Evolutionary conservation across 73 alveolate species (phyloP).

Genomic region (Paramecium primaurelia): DNA sequence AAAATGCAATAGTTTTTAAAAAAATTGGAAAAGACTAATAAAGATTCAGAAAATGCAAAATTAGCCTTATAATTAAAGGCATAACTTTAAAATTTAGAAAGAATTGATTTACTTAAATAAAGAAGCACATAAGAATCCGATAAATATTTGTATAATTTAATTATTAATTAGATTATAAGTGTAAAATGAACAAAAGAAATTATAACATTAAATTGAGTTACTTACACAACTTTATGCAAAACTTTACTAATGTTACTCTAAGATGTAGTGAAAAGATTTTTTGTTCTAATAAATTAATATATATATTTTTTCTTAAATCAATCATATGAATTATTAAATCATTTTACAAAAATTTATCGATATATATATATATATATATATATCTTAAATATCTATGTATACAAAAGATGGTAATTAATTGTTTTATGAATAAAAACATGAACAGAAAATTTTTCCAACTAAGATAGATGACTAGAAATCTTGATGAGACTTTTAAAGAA

Average conservation of each 20-base stretch:
- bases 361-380: neutral
- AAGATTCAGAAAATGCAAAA: neutral
- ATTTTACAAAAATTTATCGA: neutral
- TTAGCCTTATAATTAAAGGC: neutral
- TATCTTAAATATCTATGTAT: neutral
- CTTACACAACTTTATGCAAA: neutral
- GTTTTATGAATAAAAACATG: neutral
- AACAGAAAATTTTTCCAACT: conserved; percentile 21
- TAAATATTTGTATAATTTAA: neutral
- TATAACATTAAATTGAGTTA: neutral
- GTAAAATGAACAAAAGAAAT: neutral
- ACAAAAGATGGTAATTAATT: neutral
- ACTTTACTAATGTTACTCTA: neutral
- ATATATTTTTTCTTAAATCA: neutral
- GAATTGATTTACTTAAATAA: conserved; percentile 15
- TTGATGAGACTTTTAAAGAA: neutral
- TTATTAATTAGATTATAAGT: neutral
- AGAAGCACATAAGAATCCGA: neutral
- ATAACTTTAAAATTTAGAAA: conserved; percentile 19
- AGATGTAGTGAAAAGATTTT: neutral
- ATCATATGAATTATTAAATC: no score
- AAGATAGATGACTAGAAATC: conserved; percentile 10
- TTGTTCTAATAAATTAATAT: neutral
- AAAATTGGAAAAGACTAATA: neutral
- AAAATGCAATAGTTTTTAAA: neutral